Evolutionary conservation across 345 rosid genomes (phyloP), one percentile per base, ranked within the genome.

Genomic region (Brassica nigra): DNA sequence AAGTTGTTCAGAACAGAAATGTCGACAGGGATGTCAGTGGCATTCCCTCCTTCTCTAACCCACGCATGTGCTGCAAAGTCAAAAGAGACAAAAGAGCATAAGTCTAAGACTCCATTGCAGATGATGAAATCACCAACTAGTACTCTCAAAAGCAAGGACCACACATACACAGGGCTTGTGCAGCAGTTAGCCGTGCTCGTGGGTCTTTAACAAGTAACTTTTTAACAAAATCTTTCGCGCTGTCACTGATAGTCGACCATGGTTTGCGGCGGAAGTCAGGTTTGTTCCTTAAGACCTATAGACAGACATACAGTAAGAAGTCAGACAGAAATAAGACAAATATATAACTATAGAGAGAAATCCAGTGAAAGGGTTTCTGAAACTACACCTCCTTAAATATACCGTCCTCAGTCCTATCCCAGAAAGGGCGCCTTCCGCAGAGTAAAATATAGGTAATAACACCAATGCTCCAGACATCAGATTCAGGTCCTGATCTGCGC

Each of bases 381-480:
- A 73, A 74, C 73, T 44, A 65, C 78, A 93, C 99, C 99, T 95
- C 97, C 86, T 89, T 95, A 82, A 95, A 93, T 83, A 95, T 93
- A 59, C 99, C 99, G 72, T 95, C 98, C 86, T 95, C 99, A 1
- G 99, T 95, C 88, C 86, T 93, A 84, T 95, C 97, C 99, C 99
- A 95, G 78, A 95, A 95, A 23, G 99, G 99, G 9, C 98, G 98
- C 73, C 90, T 90, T 52, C 99, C 98, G 78, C 98, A 95, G 27
- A 95, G 95, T 81, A 95, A 84, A 76, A 95, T 95, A 82, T 93
- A 95, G 18, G 99, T 93, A 58, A 95, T 95, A 10, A 95, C 99
- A 58, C 98, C 99, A 78, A 95, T 95, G 83, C 99, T 95, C 99
- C 99, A 95, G 58, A 89, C 99, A 85, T 95, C 99, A 77, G 98